Conservation (phyloP, 1,284 basidiomycete species). For the Paramarasmius palmivorus region DNA sequence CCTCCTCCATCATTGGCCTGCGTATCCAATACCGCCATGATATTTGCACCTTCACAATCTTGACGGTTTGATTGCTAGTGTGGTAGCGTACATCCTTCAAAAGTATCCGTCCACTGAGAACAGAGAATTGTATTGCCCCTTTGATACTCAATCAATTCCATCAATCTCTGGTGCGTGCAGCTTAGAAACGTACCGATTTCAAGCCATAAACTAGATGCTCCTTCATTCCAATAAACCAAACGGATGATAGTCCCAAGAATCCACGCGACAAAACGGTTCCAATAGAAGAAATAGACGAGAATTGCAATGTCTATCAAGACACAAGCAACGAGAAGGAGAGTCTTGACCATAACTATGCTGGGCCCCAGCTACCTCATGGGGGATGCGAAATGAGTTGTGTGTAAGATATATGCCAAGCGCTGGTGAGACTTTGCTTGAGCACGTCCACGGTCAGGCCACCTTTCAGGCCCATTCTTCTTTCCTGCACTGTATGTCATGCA, state of each 20-base stretch:
- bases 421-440: slow-evolving; percentile 17
- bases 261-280: slow-evolving; percentile 80
- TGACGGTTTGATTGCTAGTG: slow-evolving; percentile 86
- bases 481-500: slow-evolving; percentile 57
- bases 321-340: slow-evolving; percentile 68
- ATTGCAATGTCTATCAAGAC: slow-evolving; percentile 71
- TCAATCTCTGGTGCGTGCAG: slow-evolving; percentile 9
- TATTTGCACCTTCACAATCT: slow-evolving; percentile 79
- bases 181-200: slow-evolving; percentile 59
- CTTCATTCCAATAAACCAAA: slow-evolving; percentile 71
- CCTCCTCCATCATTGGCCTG: slow-evolving; percentile 63
- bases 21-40: slow-evolving; percentile 94
- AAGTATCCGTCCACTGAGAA: slow-evolving; percentile 84
- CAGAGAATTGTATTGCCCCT: slow-evolving; percentile 90
- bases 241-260: slow-evolving; percentile 62
- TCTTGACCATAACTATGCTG: slow-evolving; percentile 48
- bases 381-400: background rate
- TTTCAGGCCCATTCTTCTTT: background rate
- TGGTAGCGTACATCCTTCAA: slow-evolving; percentile 87
- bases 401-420: background rate
- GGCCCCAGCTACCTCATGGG: background rate
- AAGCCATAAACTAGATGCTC: slow-evolving; percentile 71
- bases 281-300: slow-evolving; percentile 86
- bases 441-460: too few relatives aligned
- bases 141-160: background rate